A percentile compares a stretch with the other conserved stretches of the same genome.
Evolutionary conservation across 768 basidiomycete species (phyloP).

Genomic region (Russula sp.): DNA sequence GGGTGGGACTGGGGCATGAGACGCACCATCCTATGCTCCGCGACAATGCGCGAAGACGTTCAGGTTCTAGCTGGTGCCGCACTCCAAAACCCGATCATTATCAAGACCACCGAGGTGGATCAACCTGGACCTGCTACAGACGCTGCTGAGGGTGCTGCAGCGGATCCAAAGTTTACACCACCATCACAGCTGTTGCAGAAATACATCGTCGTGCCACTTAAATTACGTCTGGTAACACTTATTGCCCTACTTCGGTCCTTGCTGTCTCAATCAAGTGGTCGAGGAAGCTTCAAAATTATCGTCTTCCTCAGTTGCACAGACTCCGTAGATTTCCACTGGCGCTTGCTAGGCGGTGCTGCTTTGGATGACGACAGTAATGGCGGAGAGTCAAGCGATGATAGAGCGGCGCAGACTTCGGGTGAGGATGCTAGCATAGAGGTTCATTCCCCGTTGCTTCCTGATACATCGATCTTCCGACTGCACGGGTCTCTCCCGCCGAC

Average conservation of each 20-base stretch:
- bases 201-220: slow-evolving; percentile 85
- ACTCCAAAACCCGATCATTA: slow-evolving; percentile 73
- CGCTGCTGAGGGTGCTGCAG: slow-evolving; percentile 29
- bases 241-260: slow-evolving; percentile 81
- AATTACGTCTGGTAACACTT: slow-evolving; percentile 89
- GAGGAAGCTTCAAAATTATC: slow-evolving; percentile 69
- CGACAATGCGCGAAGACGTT: slow-evolving; percentile 93
- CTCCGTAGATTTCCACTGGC: slow-evolving; percentile 97
- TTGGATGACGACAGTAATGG: slow-evolving; percentile 17
- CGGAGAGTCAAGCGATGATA: slow-evolving; percentile 33
- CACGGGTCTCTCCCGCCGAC: slow-evolving; percentile 88
- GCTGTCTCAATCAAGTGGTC: slow-evolving; percentile 56
- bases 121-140: slow-evolving; percentile 33
- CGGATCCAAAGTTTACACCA: slow-evolving; percentile 73
- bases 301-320: slow-evolving; percentile 97
- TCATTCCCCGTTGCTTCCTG: slow-evolving; percentile 74
- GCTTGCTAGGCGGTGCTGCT: slow-evolving; percentile 52
- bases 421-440: slow-evolving; percentile 48
- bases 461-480: slow-evolving; percentile 78
- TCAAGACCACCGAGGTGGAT: slow-evolving; percentile 67
- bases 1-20: slow-evolving; percentile 82
- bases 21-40: slow-evolving; percentile 91
- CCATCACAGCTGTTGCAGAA: slow-evolving; percentile 93
- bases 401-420: slow-evolving; percentile 29
- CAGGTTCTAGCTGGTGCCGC: slow-evolving; percentile 87